Evolutionary conservation across 2,329 filamentous ascomycete genomes (phyloP), one percentile per base, ranked within the genome.

Genomic region (Neopestalotiopsis sp.): DNA sequence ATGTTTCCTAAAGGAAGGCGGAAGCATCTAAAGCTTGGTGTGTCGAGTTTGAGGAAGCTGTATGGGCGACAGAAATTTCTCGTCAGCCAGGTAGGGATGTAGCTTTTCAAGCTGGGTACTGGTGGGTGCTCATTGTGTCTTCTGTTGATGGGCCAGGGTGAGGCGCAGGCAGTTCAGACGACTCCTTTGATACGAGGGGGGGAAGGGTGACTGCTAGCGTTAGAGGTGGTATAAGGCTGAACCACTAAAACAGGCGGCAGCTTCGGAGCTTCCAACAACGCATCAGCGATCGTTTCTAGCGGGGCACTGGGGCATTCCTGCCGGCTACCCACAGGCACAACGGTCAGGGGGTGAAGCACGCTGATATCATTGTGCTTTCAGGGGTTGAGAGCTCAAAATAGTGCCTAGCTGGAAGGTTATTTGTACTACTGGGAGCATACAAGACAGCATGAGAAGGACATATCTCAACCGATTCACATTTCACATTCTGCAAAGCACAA

Each of bases 11-110:
- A 57, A n/a, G 32, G 7, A 28, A 28, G 10, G 24, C 24, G 63
- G 20, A 66, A 66, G 56, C 63, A 66, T 66, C 63, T 66, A 66
- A 53, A 45, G 61, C 61, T 30, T 40, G 34, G 12, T 13, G 40
- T 38, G 61, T 24, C n/a, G 34, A 30, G 12, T 24, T 38, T 20
- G 45, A 28, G 20, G 45, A 53, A 20, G 17, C 45, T 53, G 17
- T 53, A n/a, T 7, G 28, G 24, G 17, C 13, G 17, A 14, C 20
- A 34, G 17, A 9, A 10, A 13, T 13, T 24, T 17, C 5, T 53
- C 45, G 17, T n/a, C 45, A 9, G n/a, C 6, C n/a, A 53, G 45
- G 45, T 53, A 53, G 45, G 45, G 34, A 53, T 53, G 17, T 9
- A 20, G 45, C 57, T 61, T 30, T 7, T 61, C 28, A 61, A 61